Evolutionary conservation across 1,139 yeast species (phyloP), one percentile per base, ranked within the genome.

Genomic region (Pichia inconspicua): DNA sequence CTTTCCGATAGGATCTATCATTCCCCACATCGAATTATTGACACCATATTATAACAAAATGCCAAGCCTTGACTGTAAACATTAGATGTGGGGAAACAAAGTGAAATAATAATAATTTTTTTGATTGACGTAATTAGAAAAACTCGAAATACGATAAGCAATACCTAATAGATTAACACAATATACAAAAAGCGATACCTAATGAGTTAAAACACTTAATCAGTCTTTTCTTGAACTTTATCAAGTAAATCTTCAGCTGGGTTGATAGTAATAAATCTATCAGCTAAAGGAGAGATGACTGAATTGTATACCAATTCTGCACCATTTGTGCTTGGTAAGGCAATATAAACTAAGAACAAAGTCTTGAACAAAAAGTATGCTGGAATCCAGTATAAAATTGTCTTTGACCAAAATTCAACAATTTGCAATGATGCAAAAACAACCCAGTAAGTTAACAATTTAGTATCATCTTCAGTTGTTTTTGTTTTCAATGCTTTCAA

Each of bases 321-420:
- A 62, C 98, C 98, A 53, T 88, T 84, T 63, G 84, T 82, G 58
- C 80, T 76, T 55, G 98, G 98, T 49, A 89, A 74, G 49, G 95
- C 90, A 64, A 90, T 80, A 75, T 87, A 94, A 55, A 90, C 73
- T 71, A 92, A 82, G 70, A 87, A 82, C 48, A 87, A 59, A 50
- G 97, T 87, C 79, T 92, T 92, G 75, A 92, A 77, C 63, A 92
- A 78, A 80, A 90, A 92, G 78, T 92, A 92, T 67, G 92, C 89
- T 62, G 99, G 98, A 58, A 92, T 70, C 95, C 96, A 86, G 75
- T 86, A 87, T 55, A 90, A 76, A 59, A 94, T 84, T 40, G 96
- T 84, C 64, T 82, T 80, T 53, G 96, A 83, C 97, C 97, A 92
- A 76, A 88, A 92, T 72, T 92, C 99, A 61, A 88, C 64, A 45